A percentile compares a stretch with the other conserved stretches of the same genome.
phyloP scores from a whole-genome alignment of 2,329 filamentous ascomycete genomes.

The Zalaria sp. region DNA sequence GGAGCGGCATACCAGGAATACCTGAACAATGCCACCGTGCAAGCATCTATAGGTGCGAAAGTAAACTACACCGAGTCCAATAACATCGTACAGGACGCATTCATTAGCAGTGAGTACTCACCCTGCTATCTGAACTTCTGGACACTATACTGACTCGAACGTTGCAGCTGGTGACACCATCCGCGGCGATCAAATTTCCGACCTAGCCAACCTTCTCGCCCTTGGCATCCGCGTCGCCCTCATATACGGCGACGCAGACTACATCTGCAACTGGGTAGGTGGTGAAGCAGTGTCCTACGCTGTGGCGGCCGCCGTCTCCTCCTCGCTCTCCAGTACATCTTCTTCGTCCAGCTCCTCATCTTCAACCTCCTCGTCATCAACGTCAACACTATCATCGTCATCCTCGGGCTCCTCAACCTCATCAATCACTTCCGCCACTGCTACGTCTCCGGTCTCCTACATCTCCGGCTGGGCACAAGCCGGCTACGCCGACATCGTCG shows the following conservation, averaged over 20 bases:
- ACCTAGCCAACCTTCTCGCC: conserved; percentile 27
- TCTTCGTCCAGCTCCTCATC: conserved; percentile 12
- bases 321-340: conserved; percentile 13
- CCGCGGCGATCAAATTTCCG: conserved; percentile 23
- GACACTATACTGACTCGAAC: background rate
- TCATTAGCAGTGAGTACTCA: conserved; percentile 15
- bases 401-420: conserved; percentile 15
- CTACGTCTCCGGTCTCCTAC: conserved; percentile 28
- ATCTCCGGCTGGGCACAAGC: conserved; percentile 44
- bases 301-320: conserved; percentile 27
- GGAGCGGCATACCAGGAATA: conserved; percentile 34
- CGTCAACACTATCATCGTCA: conserved; percentile 5
- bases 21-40: conserved; percentile 32
- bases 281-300: conserved; percentile 58
- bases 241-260: conserved; percentile 51
- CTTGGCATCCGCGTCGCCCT: conserved; percentile 45
- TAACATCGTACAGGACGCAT: conserved; percentile 25
- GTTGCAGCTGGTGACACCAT: conserved; percentile 26
- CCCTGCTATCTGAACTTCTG: background rate
- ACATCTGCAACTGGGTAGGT: conserved; percentile 50
- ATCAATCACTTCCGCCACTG: conserved; percentile 6
- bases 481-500: conserved; percentile 58
- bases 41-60: conserved; percentile 34
- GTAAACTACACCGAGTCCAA: conserved; percentile 35
- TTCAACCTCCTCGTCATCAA: conserved; percentile 8